Evolutionary conservation across 73 alveolate genomes (phyloP).

Genomic region (Tetrahymena thermophila): DNA sequence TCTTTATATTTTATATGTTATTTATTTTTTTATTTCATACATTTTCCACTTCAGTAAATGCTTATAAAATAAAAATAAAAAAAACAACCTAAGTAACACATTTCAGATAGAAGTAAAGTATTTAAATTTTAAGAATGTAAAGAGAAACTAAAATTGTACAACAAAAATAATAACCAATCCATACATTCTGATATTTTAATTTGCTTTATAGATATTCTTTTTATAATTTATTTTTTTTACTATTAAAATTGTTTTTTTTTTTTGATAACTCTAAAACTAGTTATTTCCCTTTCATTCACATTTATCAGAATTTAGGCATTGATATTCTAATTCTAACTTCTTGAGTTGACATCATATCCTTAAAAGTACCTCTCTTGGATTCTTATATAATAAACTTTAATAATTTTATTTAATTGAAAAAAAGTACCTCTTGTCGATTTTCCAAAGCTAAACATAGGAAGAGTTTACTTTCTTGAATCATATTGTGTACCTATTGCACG

Average conservation of each 20-base stretch:
- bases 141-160: not conserved
- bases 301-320: not conserved
- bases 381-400: not conserved
- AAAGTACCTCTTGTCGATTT: conserved; percentile 51
- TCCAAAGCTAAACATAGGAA: conserved; percentile 59
- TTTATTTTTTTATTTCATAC: too few species aligned
- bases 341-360: not conserved
- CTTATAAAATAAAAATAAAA: not conserved
- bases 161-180: not conserved
- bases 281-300: not conserved
- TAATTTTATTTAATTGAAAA: too few species aligned
- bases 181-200: not conserved
- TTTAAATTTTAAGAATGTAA: not conserved
- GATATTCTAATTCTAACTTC: not conserved
- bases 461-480: conserved; percentile 56
- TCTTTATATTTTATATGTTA: too few species aligned
- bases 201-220: not conserved
- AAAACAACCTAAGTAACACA: not conserved
- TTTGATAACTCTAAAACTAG: not conserved
- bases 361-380: not conserved
- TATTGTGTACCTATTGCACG: conserved; percentile 53
- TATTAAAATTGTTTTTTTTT: not conserved
- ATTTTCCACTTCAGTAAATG: not conserved
- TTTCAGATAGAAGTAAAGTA: not conserved
- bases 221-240: not conserved